Base-by-base conservation (phyloP, 1,284 basidiomycete genomes). In the Austropuccinia psidii region DNA sequence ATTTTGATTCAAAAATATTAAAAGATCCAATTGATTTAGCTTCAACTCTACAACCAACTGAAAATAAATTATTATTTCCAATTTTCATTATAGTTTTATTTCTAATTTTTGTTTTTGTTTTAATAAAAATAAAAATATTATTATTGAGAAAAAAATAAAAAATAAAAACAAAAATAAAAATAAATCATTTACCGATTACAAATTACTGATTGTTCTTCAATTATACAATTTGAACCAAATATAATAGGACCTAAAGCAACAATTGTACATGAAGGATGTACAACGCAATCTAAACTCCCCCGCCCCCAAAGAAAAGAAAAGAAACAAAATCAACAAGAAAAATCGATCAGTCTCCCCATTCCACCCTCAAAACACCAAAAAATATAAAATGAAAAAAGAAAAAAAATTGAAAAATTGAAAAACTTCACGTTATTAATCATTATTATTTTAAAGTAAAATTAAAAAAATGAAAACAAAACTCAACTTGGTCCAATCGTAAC, bases 221-320 rank as follows among this genome's bases (percentile, higher is more conserved):
- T 60, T 15, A 73, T 73, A 64, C 69, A 73, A n/a, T 60, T 60
- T 33, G 69, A 54, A 6, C 60, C 69, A 55, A 73, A 73, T 9
- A 73, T 29, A 9, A 73, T 73, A 17, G 69, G 69, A n/a, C 58
- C 58, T 37, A 73, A 52, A 11, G 55, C 69, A 31, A 73, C 60
- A 29, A 73, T 73, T 11, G 58, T 62, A 55, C 58, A 62, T 3
- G 58, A 62, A 9, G 69, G 69, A 55, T 73, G 69, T 5, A 73
- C 45, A 24, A 73, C 39, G 29, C 69, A 73, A 64, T 64, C 69
- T 73, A 31, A n/a, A n/a, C n/a, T n/a, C n/a, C n/a, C n/a, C n/a
- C n/a, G n/a, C n/a, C n/a, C n/a, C n/a, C n/a, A n/a, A n/a, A 5
- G n/a, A 21, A 6, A 31, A 45, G 39, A 52, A 35, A 1, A 52